Percentiles rank a stretch among this genome's conserved stretches.
Evolutionary conservation across 2,329 filamentous ascomycete genomes (phyloP).

Genomic region (Colletotrichum karsti): DNA sequence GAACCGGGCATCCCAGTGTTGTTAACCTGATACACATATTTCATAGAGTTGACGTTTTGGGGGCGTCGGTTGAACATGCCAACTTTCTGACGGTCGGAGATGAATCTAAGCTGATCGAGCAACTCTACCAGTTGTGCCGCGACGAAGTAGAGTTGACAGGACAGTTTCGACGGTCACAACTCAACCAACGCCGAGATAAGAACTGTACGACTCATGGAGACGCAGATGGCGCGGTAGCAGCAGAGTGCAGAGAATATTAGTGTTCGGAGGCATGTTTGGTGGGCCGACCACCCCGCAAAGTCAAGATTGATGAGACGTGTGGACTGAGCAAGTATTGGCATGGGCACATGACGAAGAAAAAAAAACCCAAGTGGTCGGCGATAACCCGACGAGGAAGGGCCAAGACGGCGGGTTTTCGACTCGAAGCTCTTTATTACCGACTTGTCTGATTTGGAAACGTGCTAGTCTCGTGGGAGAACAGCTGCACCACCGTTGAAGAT

Average conservation of each 20-base stretch:
- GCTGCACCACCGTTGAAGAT: neutral
- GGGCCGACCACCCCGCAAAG: slow-evolving; percentile 13
- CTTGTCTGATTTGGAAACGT: neutral
- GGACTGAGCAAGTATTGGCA: slow-evolving; percentile 5
- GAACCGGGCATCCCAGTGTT: slow-evolving; percentile 7
- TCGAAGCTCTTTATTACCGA: neutral
- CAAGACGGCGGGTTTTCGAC: neutral
- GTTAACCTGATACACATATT: slow-evolving; percentile 3
- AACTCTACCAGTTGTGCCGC: neutral
- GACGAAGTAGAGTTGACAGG: neutral
- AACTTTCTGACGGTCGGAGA: neutral
- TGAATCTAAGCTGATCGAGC: neutral
- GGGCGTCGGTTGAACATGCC: neutral
- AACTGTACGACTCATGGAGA: slow-evolving; percentile 6
- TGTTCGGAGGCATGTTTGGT: slow-evolving; percentile 6
- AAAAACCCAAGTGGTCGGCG: neutral
- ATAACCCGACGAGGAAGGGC: neutral
- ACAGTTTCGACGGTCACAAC: neutral
- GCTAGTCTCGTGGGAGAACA: neutral
- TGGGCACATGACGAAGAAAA: slow-evolving; percentile 14
- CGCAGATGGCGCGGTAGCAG: neutral
- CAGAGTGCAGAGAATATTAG: neutral
- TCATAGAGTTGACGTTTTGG: neutral
- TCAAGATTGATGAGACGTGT: slow-evolving; percentile 1
- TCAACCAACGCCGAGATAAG: neutral